Base-by-base conservation (phyloP, 257 asterid species). In the Penstemon davidsonii region DNA sequence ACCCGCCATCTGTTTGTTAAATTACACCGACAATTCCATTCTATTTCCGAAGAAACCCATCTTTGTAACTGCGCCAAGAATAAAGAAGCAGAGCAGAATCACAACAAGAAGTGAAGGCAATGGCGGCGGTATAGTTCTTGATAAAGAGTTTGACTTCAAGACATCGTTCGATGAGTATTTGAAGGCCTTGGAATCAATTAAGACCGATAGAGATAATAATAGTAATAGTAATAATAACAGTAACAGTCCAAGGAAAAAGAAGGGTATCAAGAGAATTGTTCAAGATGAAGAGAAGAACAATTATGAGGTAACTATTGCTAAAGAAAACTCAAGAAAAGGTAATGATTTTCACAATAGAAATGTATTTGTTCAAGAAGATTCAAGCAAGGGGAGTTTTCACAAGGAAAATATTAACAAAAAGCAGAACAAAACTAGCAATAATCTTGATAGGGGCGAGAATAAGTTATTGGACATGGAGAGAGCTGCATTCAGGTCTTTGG, bases 131-230 rank as follows among this genome's bases (percentile, higher is more conserved):
- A 8, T 38, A 45, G 72, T 73, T 56, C 56, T 83, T 50, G 89
- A 82, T 52, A 80, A 87, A 71, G 92, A 84, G 36, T 62, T 79
- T 47, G 90, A 86, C 69, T 89, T 91, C 66, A 84, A 75, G 76
- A 92, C 92, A 51, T 81, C 97, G 43, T 92, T 92, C 64, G 87
- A 79, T 59, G 98, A 92, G 74, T 90, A 86, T 73, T 49, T 92
- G 88, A 89, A 92, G 84, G 91, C 86, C 58, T 63, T 92, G 97
- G 95, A 90, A 67, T 83, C 92, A 57, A 74, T 92, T 53, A 86
- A 85, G 71, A 69, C 49, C 5, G 84, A 73, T 25, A 81, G 86
- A 59, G 75, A 66, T 12, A 73, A 45, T 33, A 67, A 44, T 53
- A 55, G 5, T 19, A 54, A 13, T 46, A n/a, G 38, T 45, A 18